Conservation (phyloP, 495 filamentous ascomycete genomes). For the Rhizodiscina lignyota region DNA sequence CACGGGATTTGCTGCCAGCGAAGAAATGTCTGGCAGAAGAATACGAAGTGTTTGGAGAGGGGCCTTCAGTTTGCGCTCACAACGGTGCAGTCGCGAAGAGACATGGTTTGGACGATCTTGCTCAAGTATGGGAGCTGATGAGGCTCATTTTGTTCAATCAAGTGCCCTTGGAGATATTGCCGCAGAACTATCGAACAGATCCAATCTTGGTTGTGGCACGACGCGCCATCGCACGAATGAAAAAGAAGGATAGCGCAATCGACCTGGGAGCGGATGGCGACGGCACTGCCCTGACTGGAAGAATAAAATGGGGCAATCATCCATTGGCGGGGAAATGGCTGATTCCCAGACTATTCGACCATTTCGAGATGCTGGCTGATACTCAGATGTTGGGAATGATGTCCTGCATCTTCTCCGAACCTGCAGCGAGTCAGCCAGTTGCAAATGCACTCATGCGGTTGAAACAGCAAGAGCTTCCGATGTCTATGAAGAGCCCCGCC, state of each 20-base stretch:
- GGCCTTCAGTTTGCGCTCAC: conserved; percentile 59
- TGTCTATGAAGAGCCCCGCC: conserved; percentile 47
- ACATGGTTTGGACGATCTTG: conserved; percentile 55
- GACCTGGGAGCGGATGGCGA: conserved; percentile 28
- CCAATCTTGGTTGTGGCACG: conserved; percentile 45
- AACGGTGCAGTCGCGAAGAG: conserved; percentile 66
- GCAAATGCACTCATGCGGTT: conserved; percentile 14
- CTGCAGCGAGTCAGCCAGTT: conserved; percentile 17
- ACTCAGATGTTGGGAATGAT: conserved; percentile 94
- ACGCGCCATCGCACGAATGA: conserved; percentile 19
- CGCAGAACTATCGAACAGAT: conserved; percentile 28
- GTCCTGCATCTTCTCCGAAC: conserved; percentile 68
- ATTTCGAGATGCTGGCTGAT: conserved; percentile 67
- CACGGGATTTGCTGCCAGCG: conserved; percentile 52
- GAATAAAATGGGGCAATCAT: conserved; percentile 74
- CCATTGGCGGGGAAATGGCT: conserved; percentile 61
- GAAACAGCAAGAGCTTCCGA: conserved; percentile 32
- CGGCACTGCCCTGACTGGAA: conserved; percentile 24
- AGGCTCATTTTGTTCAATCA: conserved; percentile 60
- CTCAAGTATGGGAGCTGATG: conserved; percentile 70
- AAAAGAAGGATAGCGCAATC: conserved; percentile 29
- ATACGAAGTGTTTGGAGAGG: conserved; percentile 74
- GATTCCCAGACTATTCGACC: conserved; percentile 41
- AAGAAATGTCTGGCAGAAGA: conserved; percentile 57
- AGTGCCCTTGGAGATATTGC: conserved; percentile 49